Base-by-base conservation (phyloP, 169 alveolate species). In the Haemoproteus tartakovskyi region DNA sequence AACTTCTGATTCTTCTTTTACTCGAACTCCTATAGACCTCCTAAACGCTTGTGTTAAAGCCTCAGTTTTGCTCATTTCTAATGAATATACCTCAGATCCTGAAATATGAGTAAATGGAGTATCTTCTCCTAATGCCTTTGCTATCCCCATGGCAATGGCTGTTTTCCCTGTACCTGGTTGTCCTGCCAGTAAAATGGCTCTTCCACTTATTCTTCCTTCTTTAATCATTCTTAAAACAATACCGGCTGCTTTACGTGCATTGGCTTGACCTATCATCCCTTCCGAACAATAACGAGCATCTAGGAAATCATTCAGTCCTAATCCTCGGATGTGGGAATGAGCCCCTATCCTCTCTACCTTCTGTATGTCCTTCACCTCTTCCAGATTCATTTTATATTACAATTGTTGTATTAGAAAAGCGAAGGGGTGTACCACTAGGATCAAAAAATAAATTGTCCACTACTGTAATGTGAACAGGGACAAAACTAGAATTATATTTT, bases 81-180 rank as follows among this genome's bases (percentile, higher is more conserved):
- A 86, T 26, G 99, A 96, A 88, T 95, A 98, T 26, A 98, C 97
- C 88, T 98, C 99, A 14, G 99, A 94, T 9, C 99, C 99, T 40
- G 98, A 96, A 54, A 98, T 89, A 86, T 95, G 97, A 5, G 99
- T 96, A 91, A 98, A 98, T 21, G 99, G 99, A 19, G 98, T 95
- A 62, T 94, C 95, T 21, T 90, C 95, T 26, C 99, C 99, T 12
- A 95, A 87, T 14, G 98, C 97, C 88, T 97, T 97, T 11, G 99
- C 98, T 87, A 98, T 95, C 57, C 98, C 99, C 98, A 97, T 95
- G 14, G 99, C 99, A 29, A 97, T 94, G 18, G 99, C 99, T 36
- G 99, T 97, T 81, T 97, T 97, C 40, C 99, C 99, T 22, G 97
- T 95, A 9, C 99, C 99, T 54, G 99, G 99, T 79, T 96, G 98